Conservation (phyloP, 495 filamentous ascomycete genomes). For the Lepidopterella palustris region DNA sequence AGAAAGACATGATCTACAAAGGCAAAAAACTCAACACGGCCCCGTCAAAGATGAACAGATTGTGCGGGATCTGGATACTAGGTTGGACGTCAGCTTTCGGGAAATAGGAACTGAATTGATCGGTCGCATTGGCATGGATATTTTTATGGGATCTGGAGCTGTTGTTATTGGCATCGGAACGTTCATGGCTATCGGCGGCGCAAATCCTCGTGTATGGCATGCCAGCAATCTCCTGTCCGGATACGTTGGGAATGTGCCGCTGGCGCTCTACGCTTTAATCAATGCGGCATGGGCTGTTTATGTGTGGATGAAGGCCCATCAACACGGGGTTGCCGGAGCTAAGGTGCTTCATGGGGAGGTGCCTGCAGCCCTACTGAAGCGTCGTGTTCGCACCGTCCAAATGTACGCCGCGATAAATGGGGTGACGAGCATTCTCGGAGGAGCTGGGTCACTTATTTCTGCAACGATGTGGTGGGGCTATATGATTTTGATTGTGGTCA, state of each 20-base stretch:
- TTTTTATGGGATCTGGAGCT: not conserved
- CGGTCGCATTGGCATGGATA: not conserved
- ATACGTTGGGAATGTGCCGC: not conserved
- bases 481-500: not conserved
- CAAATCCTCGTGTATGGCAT: not conserved
- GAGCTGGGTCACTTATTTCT: not conserved
- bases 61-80: not conserved
- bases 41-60: not conserved
- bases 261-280: not conserved
- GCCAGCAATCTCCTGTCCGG: not conserved
- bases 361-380: not conserved
- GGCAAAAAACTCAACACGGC: not conserved
- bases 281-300: not conserved
- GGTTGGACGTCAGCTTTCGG: not conserved
- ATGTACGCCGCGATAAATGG: not conserved
- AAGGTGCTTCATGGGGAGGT: not conserved
- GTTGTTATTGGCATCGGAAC: not conserved
- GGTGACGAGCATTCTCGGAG: not conserved
- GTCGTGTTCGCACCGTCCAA: not conserved
- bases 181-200: not conserved
- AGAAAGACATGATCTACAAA: not conserved
- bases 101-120: not conserved
- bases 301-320: not conserved
- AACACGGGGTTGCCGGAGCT: not conserved
- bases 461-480: not conserved